Evolutionary conservation across 768 basidiomycete species (phyloP).

Genomic region (Suillus subluteus): DNA sequence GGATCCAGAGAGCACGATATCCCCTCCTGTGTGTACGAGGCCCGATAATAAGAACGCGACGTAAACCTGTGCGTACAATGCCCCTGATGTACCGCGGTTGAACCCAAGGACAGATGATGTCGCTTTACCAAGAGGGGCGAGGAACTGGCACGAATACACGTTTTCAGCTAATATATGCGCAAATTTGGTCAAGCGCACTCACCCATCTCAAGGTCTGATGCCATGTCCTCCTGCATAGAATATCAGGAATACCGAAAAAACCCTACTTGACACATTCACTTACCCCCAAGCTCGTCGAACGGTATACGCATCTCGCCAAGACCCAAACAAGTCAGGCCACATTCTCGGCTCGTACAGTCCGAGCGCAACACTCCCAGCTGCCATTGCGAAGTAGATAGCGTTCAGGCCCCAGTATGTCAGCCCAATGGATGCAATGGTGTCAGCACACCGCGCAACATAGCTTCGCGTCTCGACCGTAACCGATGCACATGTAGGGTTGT

Average conservation of each 20-base stretch:
- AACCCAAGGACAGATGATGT: slow-evolving; percentile 28
- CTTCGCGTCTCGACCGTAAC: slow-evolving; percentile 1
- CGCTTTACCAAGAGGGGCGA: slow-evolving; percentile 31
- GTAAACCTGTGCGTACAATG: slow-evolving; percentile 38
- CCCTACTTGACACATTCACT: slow-evolving; percentile 16
- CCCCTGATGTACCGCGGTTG: slow-evolving; percentile 26
- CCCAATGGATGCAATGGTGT: not conserved
- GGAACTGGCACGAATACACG: slow-evolving; percentile 21
- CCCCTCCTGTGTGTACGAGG: slow-evolving; percentile 37
- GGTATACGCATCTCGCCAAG: slow-evolving; percentile 38
- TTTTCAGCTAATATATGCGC: not conserved
- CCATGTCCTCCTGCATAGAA: slow-evolving; percentile 34
- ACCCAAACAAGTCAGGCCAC: slow-evolving; percentile 45
- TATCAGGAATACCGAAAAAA: slow-evolving; percentile 1
- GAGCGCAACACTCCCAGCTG: slow-evolving; percentile 6
- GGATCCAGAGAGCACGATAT: slow-evolving; percentile 28
- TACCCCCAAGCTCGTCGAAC: slow-evolving; percentile 46
- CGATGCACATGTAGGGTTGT: slow-evolving; percentile 10
- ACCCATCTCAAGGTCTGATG: slow-evolving; percentile 43
- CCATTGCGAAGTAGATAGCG: not conserved
- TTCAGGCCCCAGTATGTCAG: slow-evolving; percentile 7
- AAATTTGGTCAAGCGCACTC: slow-evolving; percentile 12
- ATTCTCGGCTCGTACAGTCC: slow-evolving; percentile 10
- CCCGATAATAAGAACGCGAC: slow-evolving; percentile 40
- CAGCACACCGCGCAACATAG: not conserved